phyloP scores from a whole-genome alignment of 345 rosid species.

The Arabidopsis arenosa region DNA sequence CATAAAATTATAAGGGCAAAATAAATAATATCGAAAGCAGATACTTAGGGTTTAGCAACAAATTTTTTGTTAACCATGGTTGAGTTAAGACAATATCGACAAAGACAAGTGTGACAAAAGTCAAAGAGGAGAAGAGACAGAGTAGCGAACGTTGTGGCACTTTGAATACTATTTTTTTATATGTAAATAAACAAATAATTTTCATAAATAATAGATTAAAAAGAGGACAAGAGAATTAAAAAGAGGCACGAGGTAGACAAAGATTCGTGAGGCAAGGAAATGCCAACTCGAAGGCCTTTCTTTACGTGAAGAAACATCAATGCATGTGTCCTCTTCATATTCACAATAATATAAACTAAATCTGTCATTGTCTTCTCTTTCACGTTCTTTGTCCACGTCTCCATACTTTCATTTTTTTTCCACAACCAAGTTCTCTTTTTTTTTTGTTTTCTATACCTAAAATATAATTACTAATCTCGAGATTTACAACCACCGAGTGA shows the following conservation, averaged over 20 bases:
- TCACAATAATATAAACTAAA: conserved; percentile 10
- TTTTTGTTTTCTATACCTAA: background rate
- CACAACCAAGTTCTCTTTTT: background rate
- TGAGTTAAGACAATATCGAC: conserved; percentile 30
- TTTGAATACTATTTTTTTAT: conserved; percentile 5
- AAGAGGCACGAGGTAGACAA: conserved; percentile 76
- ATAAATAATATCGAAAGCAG: conserved; percentile 4
- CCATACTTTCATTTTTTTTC: background rate
- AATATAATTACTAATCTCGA: conserved; percentile 29
- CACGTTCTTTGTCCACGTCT: conserved; percentile 41
- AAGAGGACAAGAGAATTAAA: conserved; percentile 42
- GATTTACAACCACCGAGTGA: conserved; percentile 39
- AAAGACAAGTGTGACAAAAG: conserved; percentile 38
- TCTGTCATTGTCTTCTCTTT: conserved; percentile 37
- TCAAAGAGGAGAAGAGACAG: conserved; percentile 50
- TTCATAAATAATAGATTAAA: background rate
- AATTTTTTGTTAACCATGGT: conserved; percentile 34
- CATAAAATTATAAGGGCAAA: conserved; percentile 12
- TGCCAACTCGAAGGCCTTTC: conserved; percentile 52
- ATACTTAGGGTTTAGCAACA: conserved; percentile 24
- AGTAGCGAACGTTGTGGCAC: conserved; percentile 40
- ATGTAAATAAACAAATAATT: background rate
- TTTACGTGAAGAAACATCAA: conserved; percentile 50
- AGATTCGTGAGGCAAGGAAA: conserved; percentile 89
- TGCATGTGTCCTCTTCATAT: conserved; percentile 45